phyloP scores from a whole-genome alignment of 2,329 filamentous ascomycete species.

The Rosellinia necatrix region DNA sequence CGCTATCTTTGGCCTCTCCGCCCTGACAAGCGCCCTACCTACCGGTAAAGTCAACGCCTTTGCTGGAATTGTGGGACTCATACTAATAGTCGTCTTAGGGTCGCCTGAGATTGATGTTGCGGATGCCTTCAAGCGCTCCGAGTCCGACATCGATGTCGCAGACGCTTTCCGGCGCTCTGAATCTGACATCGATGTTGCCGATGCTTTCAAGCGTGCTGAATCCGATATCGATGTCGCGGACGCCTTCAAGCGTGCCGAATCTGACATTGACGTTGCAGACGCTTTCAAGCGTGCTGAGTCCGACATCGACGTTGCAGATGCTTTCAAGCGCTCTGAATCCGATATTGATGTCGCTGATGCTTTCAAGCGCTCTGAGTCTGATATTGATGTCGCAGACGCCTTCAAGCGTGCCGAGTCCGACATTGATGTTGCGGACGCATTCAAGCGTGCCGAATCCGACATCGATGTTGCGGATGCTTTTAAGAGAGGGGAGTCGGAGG shows the following conservation, averaged over 20 bases:
- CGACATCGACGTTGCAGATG: conserved; percentile 10
- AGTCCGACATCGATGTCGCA: neutral
- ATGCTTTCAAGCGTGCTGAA: conserved; percentile 14
- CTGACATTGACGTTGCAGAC: conserved; percentile 11
- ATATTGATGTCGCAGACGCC: conserved; percentile 12
- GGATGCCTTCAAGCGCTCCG: conserved; percentile 2
- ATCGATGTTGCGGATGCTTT: conserved; percentile 17
- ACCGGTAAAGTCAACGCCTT: neutral
- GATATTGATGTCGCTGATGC: conserved; percentile 15
- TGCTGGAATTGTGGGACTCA: neutral
- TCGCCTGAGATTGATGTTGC: conserved; percentile 8
- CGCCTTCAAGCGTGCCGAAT: conserved; percentile 12
- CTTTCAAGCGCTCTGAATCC: conserved; percentile 12
- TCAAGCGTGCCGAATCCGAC: conserved; percentile 1
- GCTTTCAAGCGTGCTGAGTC: conserved; percentile 9
- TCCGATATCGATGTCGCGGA: conserved; percentile 7
- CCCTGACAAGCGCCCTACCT: neutral
- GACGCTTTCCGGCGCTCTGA: neutral
- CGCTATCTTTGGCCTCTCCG: neutral
- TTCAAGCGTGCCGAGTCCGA: conserved; percentile 12
- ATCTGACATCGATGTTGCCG: conserved; percentile 5
- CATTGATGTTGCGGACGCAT: conserved; percentile 15
- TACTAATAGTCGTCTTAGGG: neutral
- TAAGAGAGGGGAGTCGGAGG: conserved; percentile 4
- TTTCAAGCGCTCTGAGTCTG: conserved; percentile 4